A percentile compares a stretch with the other conserved stretches of the same genome.
These are phyloP conservation scores for Zasmidium cellare DNA, from an alignment of 2,329 filamentous ascomycete species.

Conservation along the genomic window DNA sequence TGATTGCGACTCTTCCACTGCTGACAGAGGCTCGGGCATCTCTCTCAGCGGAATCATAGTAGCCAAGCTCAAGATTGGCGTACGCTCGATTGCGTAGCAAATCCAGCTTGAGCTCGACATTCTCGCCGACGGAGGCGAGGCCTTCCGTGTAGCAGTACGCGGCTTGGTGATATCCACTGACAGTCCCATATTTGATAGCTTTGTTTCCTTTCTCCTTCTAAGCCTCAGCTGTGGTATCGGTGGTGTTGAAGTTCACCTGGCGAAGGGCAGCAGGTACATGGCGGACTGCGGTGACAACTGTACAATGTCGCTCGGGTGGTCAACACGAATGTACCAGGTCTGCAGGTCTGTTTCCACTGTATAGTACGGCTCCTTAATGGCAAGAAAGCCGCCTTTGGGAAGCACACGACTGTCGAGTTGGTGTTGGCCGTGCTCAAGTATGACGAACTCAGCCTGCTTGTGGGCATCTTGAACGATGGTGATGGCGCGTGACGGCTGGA, in stretches of 20 bases:
- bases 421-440: neutral
- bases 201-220: conserved; percentile 33
- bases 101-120: conserved; percentile 3
- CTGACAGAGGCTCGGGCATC: conserved; percentile 13
- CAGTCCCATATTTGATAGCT: conserved; percentile 25
- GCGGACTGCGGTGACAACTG: conserved; percentile 16
- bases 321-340: conserved; percentile 22
- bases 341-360: conserved; percentile 29
- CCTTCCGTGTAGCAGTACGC: conserved; percentile 23
- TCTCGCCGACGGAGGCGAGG: conserved; percentile 7
- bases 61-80: conserved; percentile 10
- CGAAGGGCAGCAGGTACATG: conserved; percentile 5
- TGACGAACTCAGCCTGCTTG: neutral
- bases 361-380: conserved; percentile 34
- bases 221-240: conserved; percentile 11
- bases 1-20: conserved; percentile 5
- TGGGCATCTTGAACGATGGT: neutral
- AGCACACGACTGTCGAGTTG: neutral
- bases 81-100: conserved; percentile 16
- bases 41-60: conserved; percentile 13
- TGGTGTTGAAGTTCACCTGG: neutral
- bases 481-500: neutral
- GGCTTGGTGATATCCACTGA: conserved; percentile 13
- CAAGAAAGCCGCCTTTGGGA: conserved; percentile 14
- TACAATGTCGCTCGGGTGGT: conserved; percentile 24